Conservation (phyloP, 2,329 filamentous ascomycete species). For the Magnaporthiopsis incrustans region DNA sequence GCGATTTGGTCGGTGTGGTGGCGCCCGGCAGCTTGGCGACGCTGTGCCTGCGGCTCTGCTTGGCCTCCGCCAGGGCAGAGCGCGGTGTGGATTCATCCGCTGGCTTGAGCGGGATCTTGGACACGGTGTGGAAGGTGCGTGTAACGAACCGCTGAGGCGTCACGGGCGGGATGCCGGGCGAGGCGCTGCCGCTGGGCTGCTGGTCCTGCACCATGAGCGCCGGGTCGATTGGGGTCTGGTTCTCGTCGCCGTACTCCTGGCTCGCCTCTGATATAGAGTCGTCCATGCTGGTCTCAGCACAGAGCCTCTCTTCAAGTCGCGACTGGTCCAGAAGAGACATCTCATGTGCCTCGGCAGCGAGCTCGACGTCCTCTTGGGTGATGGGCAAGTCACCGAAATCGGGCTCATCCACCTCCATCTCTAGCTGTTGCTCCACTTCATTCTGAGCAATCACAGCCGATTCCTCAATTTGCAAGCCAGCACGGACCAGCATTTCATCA, state of each 20-base stretch:
- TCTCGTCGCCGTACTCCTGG: constrained; percentile 61
- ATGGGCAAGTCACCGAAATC: constrained; percentile 39
- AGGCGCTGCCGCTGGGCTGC: constrained; percentile 11
- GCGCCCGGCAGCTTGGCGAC: constrained; percentile 35
- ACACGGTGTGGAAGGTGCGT: constrained; percentile 63
- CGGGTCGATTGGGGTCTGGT: constrained; percentile 44
- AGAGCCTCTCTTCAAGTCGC: constrained; percentile 26
- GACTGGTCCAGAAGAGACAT: constrained; percentile 47
- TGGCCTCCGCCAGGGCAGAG: constrained; percentile 19
- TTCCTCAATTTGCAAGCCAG: constrained; percentile 12
- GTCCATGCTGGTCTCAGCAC: constrained; percentile 24
- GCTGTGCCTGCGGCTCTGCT: constrained; percentile 42
- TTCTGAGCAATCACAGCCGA: constrained; percentile 13
- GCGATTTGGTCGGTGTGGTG: constrained; percentile 27
- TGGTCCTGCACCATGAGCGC: constrained; percentile 25
- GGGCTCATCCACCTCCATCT: constrained; percentile 20
- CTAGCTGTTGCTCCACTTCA: constrained; percentile 6
- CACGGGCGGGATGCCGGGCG: constrained; percentile 30
- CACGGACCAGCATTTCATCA: constrained; percentile 46
- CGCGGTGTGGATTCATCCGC: constrained; percentile 50
- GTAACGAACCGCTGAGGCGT: constrained; percentile 46
- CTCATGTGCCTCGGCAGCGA: constrained; percentile 51
- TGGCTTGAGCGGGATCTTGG: constrained; percentile 67
- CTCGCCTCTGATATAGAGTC: constrained; percentile 51
- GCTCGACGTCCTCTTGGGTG: constrained; percentile 48